A percentile compares a stretch with the other conserved stretches of the same genome.
Evolutionary conservation across 169 alveolate species (phyloP).

Genomic region (Babesia sp.): DNA sequence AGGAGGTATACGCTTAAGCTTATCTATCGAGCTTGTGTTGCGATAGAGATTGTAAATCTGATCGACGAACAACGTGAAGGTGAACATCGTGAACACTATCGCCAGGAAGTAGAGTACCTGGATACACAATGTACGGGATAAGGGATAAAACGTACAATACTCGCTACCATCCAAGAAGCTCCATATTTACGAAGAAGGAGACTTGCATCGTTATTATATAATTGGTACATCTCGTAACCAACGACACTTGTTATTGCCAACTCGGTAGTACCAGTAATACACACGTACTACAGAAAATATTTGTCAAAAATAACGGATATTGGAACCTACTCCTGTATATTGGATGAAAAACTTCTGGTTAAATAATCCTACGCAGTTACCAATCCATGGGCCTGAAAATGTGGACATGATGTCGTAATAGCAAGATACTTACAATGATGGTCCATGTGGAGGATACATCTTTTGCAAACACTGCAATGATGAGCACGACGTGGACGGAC

Average conservation of each 20-base stretch:
- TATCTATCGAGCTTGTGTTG: slow-evolving; percentile 42
- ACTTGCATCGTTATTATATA: neutral
- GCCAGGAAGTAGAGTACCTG: slow-evolving; percentile 36
- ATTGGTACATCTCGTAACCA: slow-evolving; percentile 15
- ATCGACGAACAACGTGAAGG: slow-evolving; percentile 33
- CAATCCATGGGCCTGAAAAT: slow-evolving; percentile 82
- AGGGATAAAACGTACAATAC: neutral
- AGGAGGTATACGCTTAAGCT: slow-evolving; percentile 13
- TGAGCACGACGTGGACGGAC: slow-evolving; percentile 77
- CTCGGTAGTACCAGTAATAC: neutral
- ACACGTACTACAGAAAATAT: neutral
- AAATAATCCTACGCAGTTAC: slow-evolving; percentile 87
- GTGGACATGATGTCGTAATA: neutral
- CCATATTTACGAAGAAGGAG: slow-evolving; percentile 9
- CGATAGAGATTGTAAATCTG: slow-evolving; percentile 18
- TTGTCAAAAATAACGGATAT: neutral
- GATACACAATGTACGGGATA: neutral
- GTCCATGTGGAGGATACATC: slow-evolving; percentile 87
- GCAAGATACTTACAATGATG: slow-evolving; percentile 81
- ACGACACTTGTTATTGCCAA: neutral
- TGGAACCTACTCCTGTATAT: slow-evolving; percentile 33
- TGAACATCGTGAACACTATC: slow-evolving; percentile 33
- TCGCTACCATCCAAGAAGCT: neutral
- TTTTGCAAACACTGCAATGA: slow-evolving; percentile 86
- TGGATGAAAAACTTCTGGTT: slow-evolving; percentile 85